Evolutionary conservation across 805 yeast genomes (phyloP), one percentile per base, ranked within the genome.

Genomic region (Lipomyces kockii): DNA sequence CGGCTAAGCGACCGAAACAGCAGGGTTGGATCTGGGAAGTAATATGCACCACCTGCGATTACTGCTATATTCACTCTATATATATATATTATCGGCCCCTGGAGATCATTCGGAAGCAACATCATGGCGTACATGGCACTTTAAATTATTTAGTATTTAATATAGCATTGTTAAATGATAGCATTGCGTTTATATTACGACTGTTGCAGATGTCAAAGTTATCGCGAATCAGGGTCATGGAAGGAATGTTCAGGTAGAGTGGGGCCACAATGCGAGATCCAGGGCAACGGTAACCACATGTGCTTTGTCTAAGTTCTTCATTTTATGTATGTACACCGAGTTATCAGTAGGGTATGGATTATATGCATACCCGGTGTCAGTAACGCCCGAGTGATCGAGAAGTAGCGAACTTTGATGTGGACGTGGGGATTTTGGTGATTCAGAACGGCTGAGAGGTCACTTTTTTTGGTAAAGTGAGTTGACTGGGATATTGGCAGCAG

Each of bases 1-100:
- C 49, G 49, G 49, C 49, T 43, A 17, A 43, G 49, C 49, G 49
- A 43, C 20, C 49, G 49, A 43, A n/a, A 43, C 49, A 43, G 17
- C 1, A 37, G 43, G 5, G 43, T 12, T 12, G 43, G 17, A 37
- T 5, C 17, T 37, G 43, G 6, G 32, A 4, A 29, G 6, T 4
- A 37, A 37, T 12, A 2, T 12, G 39, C 39, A 4, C 2, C 17
- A 9, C 43, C 17, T 14, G 43, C 17, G 43, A 12, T 37, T 37
- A 9, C 43, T 4, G 43, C 14, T 9, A 14, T 9, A 35, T 35
- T 35, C 14, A 14, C 39, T 25, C n/a, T 11, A 7, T 27, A 27
- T 27, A 29, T 29, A 5, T 29, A 29, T 29, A 29, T 29, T 37
- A 37, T 37, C 43, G 43, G 43, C 43, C 43, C 43, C 32, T 12